Evolutionary conservation across 2,329 filamentous ascomycete genomes (phyloP), one percentile per base, ranked within the genome.

Genomic region (Capronia americana): DNA sequence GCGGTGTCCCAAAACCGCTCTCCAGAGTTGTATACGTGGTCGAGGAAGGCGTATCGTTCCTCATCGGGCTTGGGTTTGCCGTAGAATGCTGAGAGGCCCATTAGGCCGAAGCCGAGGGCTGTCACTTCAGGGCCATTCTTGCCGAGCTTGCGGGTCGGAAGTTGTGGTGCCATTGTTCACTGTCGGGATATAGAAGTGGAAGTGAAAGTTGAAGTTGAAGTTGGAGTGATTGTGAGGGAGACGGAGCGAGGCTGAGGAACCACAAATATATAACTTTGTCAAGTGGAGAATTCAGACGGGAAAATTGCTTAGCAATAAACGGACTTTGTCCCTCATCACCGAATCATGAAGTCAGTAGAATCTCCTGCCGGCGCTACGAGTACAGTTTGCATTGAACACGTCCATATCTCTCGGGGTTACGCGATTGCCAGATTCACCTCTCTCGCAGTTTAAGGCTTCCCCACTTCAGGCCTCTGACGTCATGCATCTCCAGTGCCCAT

Each of bases 41-140:
- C 73, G n/a, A 78, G 68, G 5, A 86, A 61, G 8, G 79, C 78
- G 62, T 84, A 78, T 24, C 84, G 80, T 69, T 85, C 82, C 28
- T 77, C 74, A 65, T 85, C 83, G 1, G 81, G 78, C 71, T 81
- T 81, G 4, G 77, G 72, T 6, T 71, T 68, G 57, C 83, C 83
- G 68, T 86, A 85, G 73, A 81, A 82, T 54, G 75, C 72, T 20
- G 69, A 72, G 12, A 77, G 70, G 17, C 73, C 72, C 71, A 74
- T 73, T 11, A 57, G 44, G 28, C 73, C 73, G 48, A 67, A 73
- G 53, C 73, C 75, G 4, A 76, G 63, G 12, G 69, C 72, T 1
- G 73, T 70, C 48, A 77, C 73, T 62, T 74, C 64, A 24, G 75
- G 75, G 12, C 75, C 75, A 68, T 74, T 70, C 63, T 73, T 74